Percentiles rank a stretch among this genome's conserved stretches.
Evolutionary conservation across 768 basidiomycete genomes (phyloP).

Genomic region (Dentipellis sp.): DNA sequence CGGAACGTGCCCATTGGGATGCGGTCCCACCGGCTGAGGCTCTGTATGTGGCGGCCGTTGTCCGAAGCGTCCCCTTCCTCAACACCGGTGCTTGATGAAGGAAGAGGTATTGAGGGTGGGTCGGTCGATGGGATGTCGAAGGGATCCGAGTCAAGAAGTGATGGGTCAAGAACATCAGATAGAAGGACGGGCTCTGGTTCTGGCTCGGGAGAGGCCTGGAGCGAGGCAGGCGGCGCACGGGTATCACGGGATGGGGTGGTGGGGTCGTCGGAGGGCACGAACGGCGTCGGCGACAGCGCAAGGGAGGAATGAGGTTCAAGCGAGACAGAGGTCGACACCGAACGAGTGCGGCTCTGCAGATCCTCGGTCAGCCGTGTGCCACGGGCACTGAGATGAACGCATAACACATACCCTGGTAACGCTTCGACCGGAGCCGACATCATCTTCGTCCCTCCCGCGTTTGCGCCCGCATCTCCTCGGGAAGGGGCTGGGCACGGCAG

Average conservation of each 20-base stretch:
- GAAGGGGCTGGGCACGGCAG: slow-evolving; percentile 11
- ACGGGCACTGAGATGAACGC: not conserved
- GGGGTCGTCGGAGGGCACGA: slow-evolving; percentile 20
- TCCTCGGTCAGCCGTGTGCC: not conserved
- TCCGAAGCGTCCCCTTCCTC: slow-evolving; percentile 10
- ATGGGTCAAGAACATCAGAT: slow-evolving; percentile 70
- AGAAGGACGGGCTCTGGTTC: slow-evolving; percentile 48
- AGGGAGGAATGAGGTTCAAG: slow-evolving; percentile 20
- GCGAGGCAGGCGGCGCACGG: slow-evolving; percentile 17
- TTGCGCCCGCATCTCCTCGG: slow-evolving; percentile 9
- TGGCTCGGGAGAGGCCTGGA: slow-evolving; percentile 22
- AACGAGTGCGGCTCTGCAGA: slow-evolving; percentile 22
- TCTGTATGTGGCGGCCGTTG: slow-evolving; percentile 35
- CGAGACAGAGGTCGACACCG: slow-evolving; percentile 16
- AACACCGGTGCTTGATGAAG: slow-evolving; percentile 11
- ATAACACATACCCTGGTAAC: slow-evolving; percentile 9
- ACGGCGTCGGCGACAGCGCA: slow-evolving; percentile 20
- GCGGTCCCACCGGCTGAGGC: slow-evolving; percentile 61
- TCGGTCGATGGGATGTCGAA: slow-evolving; percentile 6
- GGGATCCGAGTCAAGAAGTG: slow-evolving; percentile 56
- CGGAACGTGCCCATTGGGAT: slow-evolving; percentile 69
- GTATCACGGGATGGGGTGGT: slow-evolving; percentile 24
- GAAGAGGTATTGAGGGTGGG: not conserved
- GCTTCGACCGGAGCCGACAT: slow-evolving; percentile 9
- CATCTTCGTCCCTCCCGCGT: not conserved